Conservation (phyloP, 148 eudicot species). For the Suaeda aralocaspica region DNA sequence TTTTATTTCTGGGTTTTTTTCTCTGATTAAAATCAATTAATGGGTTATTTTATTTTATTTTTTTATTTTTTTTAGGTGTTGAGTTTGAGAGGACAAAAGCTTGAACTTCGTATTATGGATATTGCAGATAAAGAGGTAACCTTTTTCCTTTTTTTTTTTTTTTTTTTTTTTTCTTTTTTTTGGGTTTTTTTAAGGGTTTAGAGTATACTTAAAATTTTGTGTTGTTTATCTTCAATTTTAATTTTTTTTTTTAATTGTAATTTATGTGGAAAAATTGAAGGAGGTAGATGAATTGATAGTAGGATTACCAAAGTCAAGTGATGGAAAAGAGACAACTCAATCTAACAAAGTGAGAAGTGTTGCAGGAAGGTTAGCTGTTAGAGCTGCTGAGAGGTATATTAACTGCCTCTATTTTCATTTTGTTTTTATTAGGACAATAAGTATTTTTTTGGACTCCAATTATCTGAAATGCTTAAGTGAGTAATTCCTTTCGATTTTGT, state of each 20-base stretch:
- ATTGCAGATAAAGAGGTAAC: conserved; percentile 44
- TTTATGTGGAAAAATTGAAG: conserved; percentile 22
- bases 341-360: conserved; percentile 69
- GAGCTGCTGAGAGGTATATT: conserved; percentile 59
- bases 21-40: background rate
- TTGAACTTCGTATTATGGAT: conserved; percentile 35
- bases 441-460: too few species aligned
- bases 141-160: background rate
- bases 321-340: conserved; percentile 58
- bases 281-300: conserved; percentile 71
- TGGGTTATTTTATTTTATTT: conserved; percentile 7
- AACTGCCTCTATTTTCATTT: too few species aligned
- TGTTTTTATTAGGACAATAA: too few species aligned
- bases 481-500: too few species aligned
- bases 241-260: background rate
- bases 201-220: background rate
- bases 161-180: background rate
- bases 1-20: background rate
- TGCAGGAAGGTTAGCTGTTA: conserved; percentile 63
- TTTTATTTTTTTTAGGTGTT: conserved; percentile 28
- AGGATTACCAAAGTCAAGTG: conserved; percentile 55
- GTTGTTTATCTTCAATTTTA: background rate
- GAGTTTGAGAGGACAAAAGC: conserved; percentile 40
- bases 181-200: background rate
- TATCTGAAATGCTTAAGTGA: too few species aligned